Percentiles rank a stretch among this genome's conserved stretches.
Conservation (phyloP, 225 moss, liverwort and hornwort genomes). For the Rhytidiadelphus loreus region DNA sequence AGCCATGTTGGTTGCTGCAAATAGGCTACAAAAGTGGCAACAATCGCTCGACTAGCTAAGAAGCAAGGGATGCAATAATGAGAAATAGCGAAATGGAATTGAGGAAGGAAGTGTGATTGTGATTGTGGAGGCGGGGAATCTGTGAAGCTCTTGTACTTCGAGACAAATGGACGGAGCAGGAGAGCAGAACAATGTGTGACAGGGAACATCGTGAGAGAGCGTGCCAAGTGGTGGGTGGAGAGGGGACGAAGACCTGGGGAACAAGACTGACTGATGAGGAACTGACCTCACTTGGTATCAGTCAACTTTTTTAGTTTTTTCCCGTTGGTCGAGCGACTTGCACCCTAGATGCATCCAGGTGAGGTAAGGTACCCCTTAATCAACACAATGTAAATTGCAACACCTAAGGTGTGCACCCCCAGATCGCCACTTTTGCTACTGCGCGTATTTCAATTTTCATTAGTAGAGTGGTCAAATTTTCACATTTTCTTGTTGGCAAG, state of each 20-base stretch:
- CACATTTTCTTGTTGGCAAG: neutral
- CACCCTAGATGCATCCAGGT: neutral
- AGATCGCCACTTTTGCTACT: neutral
- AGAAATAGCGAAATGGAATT: neutral
- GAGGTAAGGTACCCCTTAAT: neutral
- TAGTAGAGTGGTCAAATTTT: rapidly evolving
- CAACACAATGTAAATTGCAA: neutral
- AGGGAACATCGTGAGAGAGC: neutral
- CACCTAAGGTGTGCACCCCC: no score
- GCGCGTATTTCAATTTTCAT: no score
- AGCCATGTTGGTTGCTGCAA: neutral
- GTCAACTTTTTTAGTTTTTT: neutral
- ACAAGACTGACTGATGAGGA: neutral
- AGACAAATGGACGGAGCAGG: neutral
- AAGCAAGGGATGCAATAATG: neutral
- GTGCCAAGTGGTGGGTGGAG: constrained; percentile 6
- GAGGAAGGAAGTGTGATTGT: neutral
- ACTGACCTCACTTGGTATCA: neutral
- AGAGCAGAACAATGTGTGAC: neutral
- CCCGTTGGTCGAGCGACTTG: neutral
- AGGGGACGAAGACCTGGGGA: neutral
- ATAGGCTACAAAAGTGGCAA: no score
- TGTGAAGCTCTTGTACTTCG: neutral
- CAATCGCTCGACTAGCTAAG: neutral
- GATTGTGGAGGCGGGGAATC: neutral